A percentile compares a stretch with the other conserved stretches of the same genome.
Conservation (phyloP, 2,329 filamentous ascomycete species). For the Ploettnerulaceae sp. region DNA sequence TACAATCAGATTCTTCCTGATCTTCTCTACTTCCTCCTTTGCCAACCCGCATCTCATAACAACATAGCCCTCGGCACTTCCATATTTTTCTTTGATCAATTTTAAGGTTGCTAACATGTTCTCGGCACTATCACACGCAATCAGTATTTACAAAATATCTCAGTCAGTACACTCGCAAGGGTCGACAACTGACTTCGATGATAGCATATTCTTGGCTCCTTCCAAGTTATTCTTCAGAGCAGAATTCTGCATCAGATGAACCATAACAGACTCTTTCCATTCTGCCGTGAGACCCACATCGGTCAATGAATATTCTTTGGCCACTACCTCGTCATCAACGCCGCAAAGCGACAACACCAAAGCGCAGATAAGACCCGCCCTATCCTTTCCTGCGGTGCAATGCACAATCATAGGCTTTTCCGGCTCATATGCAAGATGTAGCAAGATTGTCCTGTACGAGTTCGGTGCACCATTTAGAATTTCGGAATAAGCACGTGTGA, state of each 20-base stretch:
- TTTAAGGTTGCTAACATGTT: slow-evolving; percentile 48
- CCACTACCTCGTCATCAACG: slow-evolving; percentile 54
- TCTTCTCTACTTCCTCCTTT: slow-evolving; percentile 47
- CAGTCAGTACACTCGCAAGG: too few relatives aligned
- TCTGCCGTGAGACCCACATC: slow-evolving; percentile 51
- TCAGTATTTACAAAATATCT: too few relatives aligned
- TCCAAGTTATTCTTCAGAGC: slow-evolving; percentile 38
- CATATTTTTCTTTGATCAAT: slow-evolving; percentile 55
- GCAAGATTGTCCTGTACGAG: slow-evolving; percentile 50
- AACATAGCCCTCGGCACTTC: slow-evolving; percentile 60
- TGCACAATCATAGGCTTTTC: slow-evolving; percentile 57
- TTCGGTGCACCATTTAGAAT: slow-evolving; percentile 52
- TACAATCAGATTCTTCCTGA: slow-evolving; percentile 47
- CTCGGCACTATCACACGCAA: slow-evolving; percentile 35
- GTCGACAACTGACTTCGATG: slow-evolving; percentile 31
- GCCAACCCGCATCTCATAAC: slow-evolving; percentile 52
- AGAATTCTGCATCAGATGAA: slow-evolving; percentile 46
- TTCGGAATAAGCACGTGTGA: slow-evolving; percentile 57
- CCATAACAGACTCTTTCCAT: slow-evolving; percentile 48
- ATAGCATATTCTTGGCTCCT: slow-evolving; percentile 42
- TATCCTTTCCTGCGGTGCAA: slow-evolving; percentile 73
- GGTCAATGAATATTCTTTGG: slow-evolving; percentile 64
- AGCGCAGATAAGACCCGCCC: slow-evolving; percentile 66
- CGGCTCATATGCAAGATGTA: slow-evolving; percentile 34
- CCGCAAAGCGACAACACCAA: slow-evolving; percentile 60